Evolutionary conservation across 2,329 filamentous ascomycete genomes (phyloP).

Genomic region (Cytospora paraplurivora): DNA sequence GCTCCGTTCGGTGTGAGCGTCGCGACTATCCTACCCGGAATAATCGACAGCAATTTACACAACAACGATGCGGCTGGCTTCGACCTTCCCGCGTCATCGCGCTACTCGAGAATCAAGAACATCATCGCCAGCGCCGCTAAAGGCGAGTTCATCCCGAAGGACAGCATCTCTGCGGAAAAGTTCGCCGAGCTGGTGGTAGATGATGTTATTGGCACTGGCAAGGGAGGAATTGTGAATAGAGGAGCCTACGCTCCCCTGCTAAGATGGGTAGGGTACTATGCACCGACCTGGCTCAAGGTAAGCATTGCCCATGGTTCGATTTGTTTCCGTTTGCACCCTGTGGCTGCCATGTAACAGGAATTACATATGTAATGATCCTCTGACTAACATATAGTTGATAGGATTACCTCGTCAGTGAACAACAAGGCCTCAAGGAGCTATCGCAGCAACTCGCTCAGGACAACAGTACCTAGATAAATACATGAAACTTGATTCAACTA

Average conservation of each 20-base stretch:
- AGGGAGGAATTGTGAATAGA: background rate
- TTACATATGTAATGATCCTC: background rate
- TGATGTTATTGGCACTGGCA: background rate
- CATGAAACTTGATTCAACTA: no score
- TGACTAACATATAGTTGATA: background rate
- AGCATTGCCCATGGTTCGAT: background rate
- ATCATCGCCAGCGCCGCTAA: background rate
- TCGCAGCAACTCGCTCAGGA: background rate
- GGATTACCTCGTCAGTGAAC: background rate
- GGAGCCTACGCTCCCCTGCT: background rate
- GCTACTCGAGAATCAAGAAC: conserved; percentile 1
- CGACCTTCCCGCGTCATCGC: background rate
- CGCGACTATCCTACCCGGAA: conserved; percentile 3
- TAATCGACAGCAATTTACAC: background rate
- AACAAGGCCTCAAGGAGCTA: background rate
- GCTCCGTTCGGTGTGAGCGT: conserved; percentile 35
- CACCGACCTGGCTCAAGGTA: background rate
- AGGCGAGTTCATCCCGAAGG: background rate
- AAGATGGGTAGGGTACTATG: background rate
- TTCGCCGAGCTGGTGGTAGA: conserved; percentile 5
- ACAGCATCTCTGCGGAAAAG: background rate
- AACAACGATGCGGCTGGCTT: background rate
- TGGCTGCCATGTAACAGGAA: no score
- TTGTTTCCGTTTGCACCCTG: background rate
- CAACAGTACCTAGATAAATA: conserved; percentile 5